Evolutionary conservation across 441 rosid species (phyloP).

Genomic region (Viola pubescens): DNA sequence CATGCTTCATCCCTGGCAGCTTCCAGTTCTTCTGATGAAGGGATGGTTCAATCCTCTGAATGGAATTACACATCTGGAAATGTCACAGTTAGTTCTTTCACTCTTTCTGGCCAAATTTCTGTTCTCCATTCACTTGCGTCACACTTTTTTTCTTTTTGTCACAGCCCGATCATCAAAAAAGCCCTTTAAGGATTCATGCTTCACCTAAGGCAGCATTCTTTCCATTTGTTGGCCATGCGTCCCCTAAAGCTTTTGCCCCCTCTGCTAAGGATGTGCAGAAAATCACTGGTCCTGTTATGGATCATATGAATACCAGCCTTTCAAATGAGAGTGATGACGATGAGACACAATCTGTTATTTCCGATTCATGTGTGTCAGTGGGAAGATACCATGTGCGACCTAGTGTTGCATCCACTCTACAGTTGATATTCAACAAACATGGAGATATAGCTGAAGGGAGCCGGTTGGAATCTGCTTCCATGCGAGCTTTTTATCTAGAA

Average conservation of each 20-base stretch:
- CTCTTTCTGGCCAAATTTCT: too few species aligned
- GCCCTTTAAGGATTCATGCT: slow-evolving; percentile 15
- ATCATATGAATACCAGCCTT: slow-evolving; percentile 29
- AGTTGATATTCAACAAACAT: slow-evolving; percentile 38
- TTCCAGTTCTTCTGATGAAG: too few species aligned
- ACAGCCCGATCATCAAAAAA: too few species aligned
- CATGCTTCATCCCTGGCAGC: too few species aligned
- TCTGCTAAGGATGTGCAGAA: slow-evolving; percentile 11
- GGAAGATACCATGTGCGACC: slow-evolving; percentile 57
- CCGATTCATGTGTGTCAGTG: slow-evolving; percentile 50
- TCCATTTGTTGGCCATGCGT: neutral
- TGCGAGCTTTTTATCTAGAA: slow-evolving; percentile 54
- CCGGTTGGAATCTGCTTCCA: slow-evolving; percentile 46
- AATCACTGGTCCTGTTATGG: slow-evolving; percentile 10
- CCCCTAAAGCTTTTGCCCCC: neutral
- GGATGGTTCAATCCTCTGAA: too few species aligned
- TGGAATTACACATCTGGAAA: too few species aligned
- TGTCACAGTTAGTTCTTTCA: too few species aligned
- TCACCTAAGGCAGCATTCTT: slow-evolving; percentile 14
- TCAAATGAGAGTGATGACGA: slow-evolving; percentile 37
- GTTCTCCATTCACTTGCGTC: too few species aligned
- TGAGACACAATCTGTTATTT: slow-evolving; percentile 43
- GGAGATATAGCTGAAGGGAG: slow-evolving; percentile 67
- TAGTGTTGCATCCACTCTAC: slow-evolving; percentile 31
- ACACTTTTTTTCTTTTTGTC: too few species aligned